These are phyloP conservation scores for Garcia nutans DNA, from an alignment of 345 rosid genomes.

Conservation along the genomic window DNA sequence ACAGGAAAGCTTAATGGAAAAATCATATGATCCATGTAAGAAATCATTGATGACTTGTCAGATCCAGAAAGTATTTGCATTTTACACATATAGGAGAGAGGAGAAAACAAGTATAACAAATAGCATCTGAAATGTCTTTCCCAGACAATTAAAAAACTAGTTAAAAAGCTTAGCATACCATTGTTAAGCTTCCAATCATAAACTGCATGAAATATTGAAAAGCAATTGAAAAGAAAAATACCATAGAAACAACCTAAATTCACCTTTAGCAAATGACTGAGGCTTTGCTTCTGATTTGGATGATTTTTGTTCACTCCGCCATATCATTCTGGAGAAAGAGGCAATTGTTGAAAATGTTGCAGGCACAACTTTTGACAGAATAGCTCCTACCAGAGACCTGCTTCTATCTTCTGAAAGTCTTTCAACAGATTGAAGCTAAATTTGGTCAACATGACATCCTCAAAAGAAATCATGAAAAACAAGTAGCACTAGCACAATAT, in stretches of 20 bases:
- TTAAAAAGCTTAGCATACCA: not conserved
- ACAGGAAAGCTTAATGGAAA: not conserved
- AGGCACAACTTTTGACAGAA: conserved; percentile 92
- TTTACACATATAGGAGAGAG: not conserved
- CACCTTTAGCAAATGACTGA: conserved; percentile 90
- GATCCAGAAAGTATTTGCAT: not conserved
- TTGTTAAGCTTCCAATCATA: not conserved
- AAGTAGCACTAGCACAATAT: not conserved
- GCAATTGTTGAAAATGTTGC: conserved; percentile 90
- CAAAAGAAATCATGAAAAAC: not conserved
- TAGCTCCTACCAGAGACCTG: conserved; percentile 84
- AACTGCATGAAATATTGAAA: not conserved
- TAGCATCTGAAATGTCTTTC: not conserved
- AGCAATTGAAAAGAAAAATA: not conserved
- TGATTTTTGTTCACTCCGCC: conserved; percentile 71
- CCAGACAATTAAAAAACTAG: not conserved
- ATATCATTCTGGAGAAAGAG: conserved; percentile 82
- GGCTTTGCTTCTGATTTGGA: conserved; percentile 60
- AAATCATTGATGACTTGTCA: not conserved
- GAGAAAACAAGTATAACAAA: not conserved
- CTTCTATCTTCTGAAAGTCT: conserved; percentile 93
- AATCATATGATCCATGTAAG: not conserved
- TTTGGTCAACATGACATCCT: conserved; percentile 13
- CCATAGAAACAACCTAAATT: conserved; percentile 1
- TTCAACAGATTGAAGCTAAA: conserved; percentile 24